A percentile compares a stretch with the other conserved stretches of the same genome.
Conservation (phyloP, 148 eudicot genomes). For the Persicaria maculosa region DNA sequence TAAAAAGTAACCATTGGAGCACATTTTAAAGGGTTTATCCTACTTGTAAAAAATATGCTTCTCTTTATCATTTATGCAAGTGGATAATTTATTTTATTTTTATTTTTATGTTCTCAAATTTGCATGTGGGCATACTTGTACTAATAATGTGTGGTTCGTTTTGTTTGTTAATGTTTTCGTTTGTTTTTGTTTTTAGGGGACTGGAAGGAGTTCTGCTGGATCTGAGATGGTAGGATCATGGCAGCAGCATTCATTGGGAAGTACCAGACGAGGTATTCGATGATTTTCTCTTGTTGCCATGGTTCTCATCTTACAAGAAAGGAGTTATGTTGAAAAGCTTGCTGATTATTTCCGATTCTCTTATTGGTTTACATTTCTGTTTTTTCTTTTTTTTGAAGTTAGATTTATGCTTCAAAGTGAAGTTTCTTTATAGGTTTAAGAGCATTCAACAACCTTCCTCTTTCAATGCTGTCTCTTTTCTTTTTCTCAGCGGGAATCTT, state of each 20-base stretch:
- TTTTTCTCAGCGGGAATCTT: neutral
- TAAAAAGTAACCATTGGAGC: too few species aligned
- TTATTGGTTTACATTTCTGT: neutral
- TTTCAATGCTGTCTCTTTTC: neutral
- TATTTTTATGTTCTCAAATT: neutral
- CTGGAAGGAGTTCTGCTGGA: slow-evolving; percentile 12
- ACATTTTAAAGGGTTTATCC: too few species aligned
- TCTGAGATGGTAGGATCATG: slow-evolving; percentile 26
- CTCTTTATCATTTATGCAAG: neutral
- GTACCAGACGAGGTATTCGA: slow-evolving; percentile 24
- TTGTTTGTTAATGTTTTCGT: neutral
- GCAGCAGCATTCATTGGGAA: slow-evolving; percentile 20
- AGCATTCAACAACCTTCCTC: slow-evolving; percentile 6
- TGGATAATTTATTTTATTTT: neutral
- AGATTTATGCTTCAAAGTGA: slow-evolving; percentile 5
- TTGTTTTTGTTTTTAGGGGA: slow-evolving; percentile 14
- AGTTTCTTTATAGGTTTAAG: neutral
- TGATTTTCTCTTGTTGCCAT: neutral
- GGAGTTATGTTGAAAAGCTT: neutral
- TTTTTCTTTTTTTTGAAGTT: neutral
- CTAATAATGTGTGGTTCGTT: neutral
- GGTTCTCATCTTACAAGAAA: neutral
- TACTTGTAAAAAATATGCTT: too few species aligned
- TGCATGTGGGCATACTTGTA: neutral
- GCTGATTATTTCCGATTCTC: neutral